Conservation (phyloP, 2,329 filamentous ascomycete species). For the Fusarium equiseti region DNA sequence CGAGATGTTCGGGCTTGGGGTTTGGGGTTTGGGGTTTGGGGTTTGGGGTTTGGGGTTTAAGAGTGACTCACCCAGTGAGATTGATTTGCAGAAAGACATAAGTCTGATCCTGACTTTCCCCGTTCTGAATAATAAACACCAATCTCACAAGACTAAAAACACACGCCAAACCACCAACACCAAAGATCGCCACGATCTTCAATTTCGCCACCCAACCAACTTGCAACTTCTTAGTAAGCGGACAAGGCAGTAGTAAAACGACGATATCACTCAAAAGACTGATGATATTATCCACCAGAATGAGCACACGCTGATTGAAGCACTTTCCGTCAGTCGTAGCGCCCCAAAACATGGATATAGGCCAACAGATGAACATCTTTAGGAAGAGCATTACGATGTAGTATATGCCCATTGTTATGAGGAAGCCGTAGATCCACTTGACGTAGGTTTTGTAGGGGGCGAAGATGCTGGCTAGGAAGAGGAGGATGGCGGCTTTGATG, state of each 20-base stretch:
- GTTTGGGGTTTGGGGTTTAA: fast-evolving
- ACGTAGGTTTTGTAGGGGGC: constrained; percentile 31
- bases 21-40: too few relatives aligned
- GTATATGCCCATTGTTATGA: constrained; percentile 16
- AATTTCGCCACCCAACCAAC: constrained; percentile 26
- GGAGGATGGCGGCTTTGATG: constrained; percentile 30
- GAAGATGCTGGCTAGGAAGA: constrained; percentile 27
- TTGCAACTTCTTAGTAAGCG: constrained; percentile 31
- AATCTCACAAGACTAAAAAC: constrained; percentile 28
- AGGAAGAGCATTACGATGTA: constrained; percentile 27
- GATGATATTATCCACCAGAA: constrained; percentile 32
- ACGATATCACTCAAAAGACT: constrained; percentile 31
- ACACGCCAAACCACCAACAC: constrained; percentile 24
- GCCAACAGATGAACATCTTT: constrained; percentile 30
- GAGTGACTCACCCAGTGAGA: constrained; percentile 15
- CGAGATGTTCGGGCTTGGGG: fast-evolving
- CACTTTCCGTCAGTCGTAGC: constrained; percentile 15
- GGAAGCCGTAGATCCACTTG: constrained; percentile 33
- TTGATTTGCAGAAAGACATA: constrained; percentile 36
- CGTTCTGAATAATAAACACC: constrained; percentile 27
- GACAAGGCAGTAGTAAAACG: constrained; percentile 20
- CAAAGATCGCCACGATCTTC: constrained; percentile 31
- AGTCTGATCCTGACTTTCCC: constrained; percentile 29
- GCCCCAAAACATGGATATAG: constrained; percentile 30
- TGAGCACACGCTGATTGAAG: constrained; percentile 24